Evolutionary conservation across 2,329 filamentous ascomycete species (phyloP).

Genomic region (Xylariales sp.): DNA sequence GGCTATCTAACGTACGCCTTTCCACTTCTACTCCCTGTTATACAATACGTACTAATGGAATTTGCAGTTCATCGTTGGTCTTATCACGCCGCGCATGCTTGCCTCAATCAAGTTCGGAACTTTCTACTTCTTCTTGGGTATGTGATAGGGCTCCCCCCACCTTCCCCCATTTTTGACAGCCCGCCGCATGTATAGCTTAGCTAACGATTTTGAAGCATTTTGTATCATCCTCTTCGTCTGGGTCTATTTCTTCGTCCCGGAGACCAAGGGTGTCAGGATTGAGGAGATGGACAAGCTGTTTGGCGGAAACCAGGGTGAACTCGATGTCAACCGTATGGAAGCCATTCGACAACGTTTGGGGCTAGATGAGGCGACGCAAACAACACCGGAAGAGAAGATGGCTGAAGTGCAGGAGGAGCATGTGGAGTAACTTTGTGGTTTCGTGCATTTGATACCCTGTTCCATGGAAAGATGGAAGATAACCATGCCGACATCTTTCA

Average conservation of each 20-base stretch:
- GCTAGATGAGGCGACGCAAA: background rate
- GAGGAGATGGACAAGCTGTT: background rate
- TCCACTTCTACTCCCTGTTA: no score
- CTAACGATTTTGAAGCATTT: no score
- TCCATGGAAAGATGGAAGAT: no score
- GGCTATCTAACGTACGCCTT: constrained; percentile 1
- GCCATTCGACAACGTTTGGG: background rate
- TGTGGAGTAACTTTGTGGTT: no score
- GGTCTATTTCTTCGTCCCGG: constrained; percentile 1
- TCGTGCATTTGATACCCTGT: no score
- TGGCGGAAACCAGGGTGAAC: background rate
- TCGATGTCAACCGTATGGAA: background rate
- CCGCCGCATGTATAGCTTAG: no score
- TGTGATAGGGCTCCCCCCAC: no score
- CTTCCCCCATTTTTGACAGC: no score
- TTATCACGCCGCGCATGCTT: background rate
- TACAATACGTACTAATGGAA: no score
- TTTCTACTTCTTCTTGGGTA: constrained; percentile 2
- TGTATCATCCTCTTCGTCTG: background rate
- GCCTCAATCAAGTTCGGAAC: background rate
- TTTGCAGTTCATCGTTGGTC: background rate
- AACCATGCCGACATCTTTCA: background rate
- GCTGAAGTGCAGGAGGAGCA: no score
- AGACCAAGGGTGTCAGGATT: background rate
- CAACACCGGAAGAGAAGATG: no score